Conservation (phyloP, 148 eudicot genomes). For the Tetragonia tetragonoides region DNA sequence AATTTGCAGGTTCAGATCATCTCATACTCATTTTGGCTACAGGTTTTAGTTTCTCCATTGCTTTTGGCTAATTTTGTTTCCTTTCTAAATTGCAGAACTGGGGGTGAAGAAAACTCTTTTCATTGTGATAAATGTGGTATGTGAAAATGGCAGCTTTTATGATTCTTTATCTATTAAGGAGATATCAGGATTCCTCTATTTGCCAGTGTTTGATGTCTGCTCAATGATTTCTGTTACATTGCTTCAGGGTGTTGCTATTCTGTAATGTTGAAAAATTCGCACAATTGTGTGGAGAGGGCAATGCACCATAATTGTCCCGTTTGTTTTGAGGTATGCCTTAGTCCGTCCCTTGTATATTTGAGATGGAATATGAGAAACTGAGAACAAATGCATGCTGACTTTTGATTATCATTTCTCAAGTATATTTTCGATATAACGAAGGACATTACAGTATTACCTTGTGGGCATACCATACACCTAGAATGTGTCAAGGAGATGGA, state of each 20-base stretch:
- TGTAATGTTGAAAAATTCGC: not conserved
- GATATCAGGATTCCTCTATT: not conserved
- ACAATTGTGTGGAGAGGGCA: not conserved
- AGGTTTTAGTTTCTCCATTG: not conserved
- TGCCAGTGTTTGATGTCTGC: too few relatives aligned
- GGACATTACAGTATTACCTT: conserved; percentile 33
- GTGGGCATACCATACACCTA: conserved; percentile 46
- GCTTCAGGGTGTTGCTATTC: not conserved
- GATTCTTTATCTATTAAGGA: not conserved
- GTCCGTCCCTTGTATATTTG: too few relatives aligned
- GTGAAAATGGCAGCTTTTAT: not conserved
- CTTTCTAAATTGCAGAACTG: not conserved
- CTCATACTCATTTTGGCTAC: not conserved
- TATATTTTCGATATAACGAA: conserved; percentile 40
- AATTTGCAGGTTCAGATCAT: not conserved
- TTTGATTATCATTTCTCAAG: conserved; percentile 12
- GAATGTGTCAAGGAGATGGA: conserved; percentile 45
- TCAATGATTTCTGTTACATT: not conserved
- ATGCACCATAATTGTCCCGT: conserved; percentile 1
- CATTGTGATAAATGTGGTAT: not conserved
- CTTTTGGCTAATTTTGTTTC: not conserved
- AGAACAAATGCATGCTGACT: not conserved
- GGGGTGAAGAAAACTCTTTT: not conserved
- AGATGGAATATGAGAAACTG: too few relatives aligned
- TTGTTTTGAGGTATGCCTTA: not conserved